Conservation (phyloP, 805 yeast genomes). For the Vanderwaltozyma tropicalis region DNA sequence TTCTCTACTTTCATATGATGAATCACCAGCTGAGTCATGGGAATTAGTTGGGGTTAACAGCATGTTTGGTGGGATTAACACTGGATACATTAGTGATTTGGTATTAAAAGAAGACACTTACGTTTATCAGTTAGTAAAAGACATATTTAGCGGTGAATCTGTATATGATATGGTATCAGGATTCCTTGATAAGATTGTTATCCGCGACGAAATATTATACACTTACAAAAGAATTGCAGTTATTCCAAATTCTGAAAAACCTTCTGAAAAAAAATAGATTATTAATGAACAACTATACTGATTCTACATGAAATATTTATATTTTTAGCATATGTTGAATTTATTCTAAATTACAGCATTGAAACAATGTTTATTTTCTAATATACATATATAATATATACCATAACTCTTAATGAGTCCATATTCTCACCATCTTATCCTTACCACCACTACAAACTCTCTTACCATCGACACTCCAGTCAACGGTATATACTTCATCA, state of each 20-base stretch:
- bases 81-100: neutral
- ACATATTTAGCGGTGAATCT: neutral
- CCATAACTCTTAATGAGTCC: slow-evolving; percentile 55
- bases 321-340: no score
- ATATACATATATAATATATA: neutral
- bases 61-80: slow-evolving; percentile 23
- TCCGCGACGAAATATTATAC: slow-evolving; percentile 1
- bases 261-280: no score
- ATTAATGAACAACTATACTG: neutral
- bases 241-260: neutral
- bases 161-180: neutral
- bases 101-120: neutral
- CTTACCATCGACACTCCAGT: slow-evolving; percentile 94
- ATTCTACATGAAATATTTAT: neutral
- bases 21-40: slow-evolving; percentile 32
- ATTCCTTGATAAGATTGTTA: neutral
- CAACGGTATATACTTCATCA: slow-evolving; percentile 94
- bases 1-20: slow-evolving; percentile 17
- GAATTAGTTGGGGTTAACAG: slow-evolving; percentile 29
- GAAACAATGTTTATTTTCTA: neutral
- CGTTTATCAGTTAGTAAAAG: neutral
- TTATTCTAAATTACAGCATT: neutral
- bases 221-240: slow-evolving; percentile 2
- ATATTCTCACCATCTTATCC: slow-evolving; percentile 84
- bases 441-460: slow-evolving; percentile 96